Conservation (phyloP, 192 early-diverging fungal genomes). For the Borealophlyctis nickersoniae region DNA sequence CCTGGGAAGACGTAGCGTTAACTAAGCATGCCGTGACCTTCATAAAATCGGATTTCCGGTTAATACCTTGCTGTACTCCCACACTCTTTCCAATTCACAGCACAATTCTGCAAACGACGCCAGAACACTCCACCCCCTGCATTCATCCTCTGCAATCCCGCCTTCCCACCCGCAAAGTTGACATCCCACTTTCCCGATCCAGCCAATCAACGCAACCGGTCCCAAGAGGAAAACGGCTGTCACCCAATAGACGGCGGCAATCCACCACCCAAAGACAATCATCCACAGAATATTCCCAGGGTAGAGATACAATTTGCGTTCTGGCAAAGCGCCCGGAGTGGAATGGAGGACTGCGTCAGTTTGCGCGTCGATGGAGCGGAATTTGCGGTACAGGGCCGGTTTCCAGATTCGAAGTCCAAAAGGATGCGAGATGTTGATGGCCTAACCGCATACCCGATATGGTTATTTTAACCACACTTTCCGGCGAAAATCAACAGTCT, state of each 20-base stretch:
- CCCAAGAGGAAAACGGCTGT: constrained; percentile 58
- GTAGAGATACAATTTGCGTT: constrained; percentile 60
- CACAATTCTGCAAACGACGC: neutral
- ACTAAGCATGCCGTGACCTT: no score
- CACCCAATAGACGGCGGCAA: constrained; percentile 61
- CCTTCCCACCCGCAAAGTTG: neutral
- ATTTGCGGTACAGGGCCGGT: constrained; percentile 94
- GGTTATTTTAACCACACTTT: neutral
- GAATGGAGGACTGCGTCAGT: constrained; percentile 79
- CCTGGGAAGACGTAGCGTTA: no score
- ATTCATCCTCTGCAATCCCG: neutral
- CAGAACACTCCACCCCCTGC: neutral
- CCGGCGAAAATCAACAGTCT: neutral
- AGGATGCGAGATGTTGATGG: constrained; percentile 65
- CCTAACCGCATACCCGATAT: constrained; percentile 14
- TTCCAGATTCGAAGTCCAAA: constrained; percentile 97
- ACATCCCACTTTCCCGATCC: neutral
- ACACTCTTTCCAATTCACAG: neutral
- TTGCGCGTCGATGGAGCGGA: constrained; percentile 75
- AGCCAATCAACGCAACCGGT: constrained; percentile 25
- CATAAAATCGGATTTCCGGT: no score
- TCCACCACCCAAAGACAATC: constrained; percentile 87
- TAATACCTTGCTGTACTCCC: constrained; percentile 24
- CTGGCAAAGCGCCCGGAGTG: constrained; percentile 55
- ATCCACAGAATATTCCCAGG: constrained; percentile 89